These are phyloP conservation scores for Monosporozyma unispora DNA, from an alignment of 805 yeast genomes.

Conservation along the genomic window DNA sequence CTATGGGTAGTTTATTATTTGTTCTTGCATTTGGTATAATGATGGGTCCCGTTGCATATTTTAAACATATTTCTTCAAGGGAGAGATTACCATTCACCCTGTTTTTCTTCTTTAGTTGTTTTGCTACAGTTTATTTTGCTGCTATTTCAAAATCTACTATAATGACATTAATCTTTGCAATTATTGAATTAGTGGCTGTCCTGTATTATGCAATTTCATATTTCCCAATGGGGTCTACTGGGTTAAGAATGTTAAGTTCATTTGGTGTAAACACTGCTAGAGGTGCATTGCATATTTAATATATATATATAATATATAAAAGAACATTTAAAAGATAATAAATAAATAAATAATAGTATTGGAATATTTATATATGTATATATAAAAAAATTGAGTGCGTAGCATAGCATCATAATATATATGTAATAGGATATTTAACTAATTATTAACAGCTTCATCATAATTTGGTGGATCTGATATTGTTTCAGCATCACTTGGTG, in stretches of 20 bases:
- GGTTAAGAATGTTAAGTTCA: conserved; percentile 47
- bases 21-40: conserved; percentile 82
- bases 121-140: conserved; percentile 71
- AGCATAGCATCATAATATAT: no score
- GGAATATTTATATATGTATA: not conserved
- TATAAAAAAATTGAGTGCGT: not conserved
- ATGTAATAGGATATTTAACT: not conserved
- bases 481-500: conserved; percentile 1
- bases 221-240: conserved; percentile 91
- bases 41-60: conserved; percentile 84
- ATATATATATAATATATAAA: not conserved
- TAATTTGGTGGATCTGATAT: conserved; percentile 30
- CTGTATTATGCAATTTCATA: conserved; percentile 83
- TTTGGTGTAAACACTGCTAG: conserved; percentile 51
- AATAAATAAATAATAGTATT: not conserved
- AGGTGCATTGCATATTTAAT: conserved; percentile 28
- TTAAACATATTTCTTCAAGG: conserved; percentile 61
- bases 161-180: conserved; percentile 64
- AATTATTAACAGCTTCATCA: conserved; percentile 10
- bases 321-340: not conserved
- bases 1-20: conserved; percentile 81
- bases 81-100: conserved; percentile 72
- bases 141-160: conserved; percentile 59
- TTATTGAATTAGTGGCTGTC: conserved; percentile 78
- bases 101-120: conserved; percentile 72